Evolutionary conservation across 2,329 filamentous ascomycete genomes (phyloP), one percentile per base, ranked within the genome.

Genomic region (Aspergillus pseudoterreus): DNA sequence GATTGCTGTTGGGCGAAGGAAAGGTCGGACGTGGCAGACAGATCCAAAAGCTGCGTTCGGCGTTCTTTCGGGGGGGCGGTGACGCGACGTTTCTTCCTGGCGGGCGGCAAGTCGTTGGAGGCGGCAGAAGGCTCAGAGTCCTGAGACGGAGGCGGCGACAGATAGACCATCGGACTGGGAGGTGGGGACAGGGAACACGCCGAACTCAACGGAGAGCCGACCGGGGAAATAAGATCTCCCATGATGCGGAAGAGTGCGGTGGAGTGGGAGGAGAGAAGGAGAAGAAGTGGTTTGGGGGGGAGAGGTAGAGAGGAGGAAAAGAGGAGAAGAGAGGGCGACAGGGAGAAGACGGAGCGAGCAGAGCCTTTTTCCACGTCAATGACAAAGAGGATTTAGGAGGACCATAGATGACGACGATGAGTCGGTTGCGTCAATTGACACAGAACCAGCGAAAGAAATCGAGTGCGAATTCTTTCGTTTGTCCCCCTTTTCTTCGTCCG

Each of bases 31-130:
- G 60, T 52, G 43, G 61, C 60, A 17, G 69, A 68, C 35, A 97
- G 75, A 70, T 96, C 86, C 36, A 99, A 79, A 65, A 88, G 83
- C 62, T 89, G 83, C n/a, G 92, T 95, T 17, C 82, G 90, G 62
- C 90, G 87, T 63, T 88, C 79, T 64, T 83, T 84, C 58, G 80
- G 78, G 52, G 80, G 78, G 52, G 81, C 75, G 52, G 82, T 78
- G 53, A 78, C 76, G 50, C 86, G 80, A 67, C 84, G 85, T 63
- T 88, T 84, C 71, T 87, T 87, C 78, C 95, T 96, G 49, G 84
- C 76, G 30, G 89, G 87, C 35, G 85, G 81, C 47, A 82, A 84
- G 63, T 88, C 84, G 67, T 79, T 78, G 22, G 22, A 22, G 22
- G 22, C 4, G 22, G 22, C 22, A 22, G 22, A 22, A 22, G 61